Evolutionary conservation across 441 rosid species (phyloP).

Genomic region (Isatis lusitanica): DNA sequence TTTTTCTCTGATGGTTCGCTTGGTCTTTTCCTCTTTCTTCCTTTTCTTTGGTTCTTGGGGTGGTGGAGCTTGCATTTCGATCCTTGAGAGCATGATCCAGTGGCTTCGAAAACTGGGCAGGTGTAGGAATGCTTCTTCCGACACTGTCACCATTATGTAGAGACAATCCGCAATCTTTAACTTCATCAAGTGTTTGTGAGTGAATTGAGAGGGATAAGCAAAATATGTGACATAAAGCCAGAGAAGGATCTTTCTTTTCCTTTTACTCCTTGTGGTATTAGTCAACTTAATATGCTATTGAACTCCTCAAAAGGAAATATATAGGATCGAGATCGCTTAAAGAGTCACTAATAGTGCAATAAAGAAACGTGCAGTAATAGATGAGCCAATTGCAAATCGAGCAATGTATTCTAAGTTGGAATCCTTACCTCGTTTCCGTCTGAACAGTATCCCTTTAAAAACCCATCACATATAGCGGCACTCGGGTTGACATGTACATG

Average conservation of each 20-base stretch:
- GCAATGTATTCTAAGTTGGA: constrained; percentile 19
- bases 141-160: constrained; percentile 68
- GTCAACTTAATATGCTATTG: not conserved
- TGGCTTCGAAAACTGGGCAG: constrained; percentile 78
- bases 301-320: not conserved
- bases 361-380: not conserved
- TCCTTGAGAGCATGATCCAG: constrained; percentile 79
- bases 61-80: constrained; percentile 93
- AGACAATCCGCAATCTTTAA: constrained; percentile 23
- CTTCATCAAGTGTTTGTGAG: constrained; percentile 14
- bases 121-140: constrained; percentile 91
- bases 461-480: constrained; percentile 79
- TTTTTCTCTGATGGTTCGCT: constrained; percentile 44
- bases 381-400: not conserved
- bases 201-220: constrained; percentile 15
- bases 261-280: constrained; percentile 7
- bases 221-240: constrained; percentile 15
- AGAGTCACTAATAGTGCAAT: constrained; percentile 1
- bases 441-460: constrained; percentile 90
- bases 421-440: constrained; percentile 85
- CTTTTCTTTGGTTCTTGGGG: constrained; percentile 66
- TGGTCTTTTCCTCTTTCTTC: constrained; percentile 63
- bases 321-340: not conserved
- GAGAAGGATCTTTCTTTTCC: constrained; percentile 6
- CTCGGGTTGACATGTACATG: constrained; percentile 94